Conservation (phyloP, 2,329 filamentous ascomycete species). For the Fusarium tjaetaba region DNA sequence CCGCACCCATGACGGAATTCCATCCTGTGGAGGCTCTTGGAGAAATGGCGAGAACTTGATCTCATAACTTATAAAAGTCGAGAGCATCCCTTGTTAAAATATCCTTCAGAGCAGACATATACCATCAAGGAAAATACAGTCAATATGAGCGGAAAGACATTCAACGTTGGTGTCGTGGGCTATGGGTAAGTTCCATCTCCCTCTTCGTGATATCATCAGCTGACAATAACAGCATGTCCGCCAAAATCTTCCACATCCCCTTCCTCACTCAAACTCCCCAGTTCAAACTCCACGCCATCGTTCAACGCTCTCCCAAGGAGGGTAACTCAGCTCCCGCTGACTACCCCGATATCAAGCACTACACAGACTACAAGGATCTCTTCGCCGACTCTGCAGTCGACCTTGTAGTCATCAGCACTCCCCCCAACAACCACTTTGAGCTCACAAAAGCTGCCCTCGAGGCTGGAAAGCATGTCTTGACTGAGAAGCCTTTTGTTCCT, state of each 20-base stretch:
- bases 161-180: constrained; percentile 62
- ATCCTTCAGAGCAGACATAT: too few species aligned
- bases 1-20: constrained; percentile 41
- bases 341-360: constrained; percentile 72
- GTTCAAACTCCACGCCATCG: constrained; percentile 77
- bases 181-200: constrained; percentile 56
- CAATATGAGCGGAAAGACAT: constrained; percentile 51
- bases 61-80: constrained; percentile 9
- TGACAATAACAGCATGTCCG: constrained; percentile 60
- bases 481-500: constrained; percentile 86
- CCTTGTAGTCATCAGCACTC: constrained; percentile 76
- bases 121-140: not conserved
- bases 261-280: constrained; percentile 73
- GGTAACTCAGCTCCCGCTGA: constrained; percentile 75
- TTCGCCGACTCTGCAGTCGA: constrained; percentile 73
- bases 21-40: constrained; percentile 20
- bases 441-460: constrained; percentile 73
- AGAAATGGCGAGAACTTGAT: not conserved
- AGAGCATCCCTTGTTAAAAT: too few species aligned
- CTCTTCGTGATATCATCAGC: constrained; percentile 9
- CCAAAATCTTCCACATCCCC: constrained; percentile 87
- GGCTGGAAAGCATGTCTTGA: constrained; percentile 79
- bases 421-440: constrained; percentile 75
- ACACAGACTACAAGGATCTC: constrained; percentile 69
- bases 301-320: constrained; percentile 75